These are phyloP conservation scores for Rosa rugosa DNA, from an alignment of 306 rosid genomes.

Conservation along the genomic window DNA sequence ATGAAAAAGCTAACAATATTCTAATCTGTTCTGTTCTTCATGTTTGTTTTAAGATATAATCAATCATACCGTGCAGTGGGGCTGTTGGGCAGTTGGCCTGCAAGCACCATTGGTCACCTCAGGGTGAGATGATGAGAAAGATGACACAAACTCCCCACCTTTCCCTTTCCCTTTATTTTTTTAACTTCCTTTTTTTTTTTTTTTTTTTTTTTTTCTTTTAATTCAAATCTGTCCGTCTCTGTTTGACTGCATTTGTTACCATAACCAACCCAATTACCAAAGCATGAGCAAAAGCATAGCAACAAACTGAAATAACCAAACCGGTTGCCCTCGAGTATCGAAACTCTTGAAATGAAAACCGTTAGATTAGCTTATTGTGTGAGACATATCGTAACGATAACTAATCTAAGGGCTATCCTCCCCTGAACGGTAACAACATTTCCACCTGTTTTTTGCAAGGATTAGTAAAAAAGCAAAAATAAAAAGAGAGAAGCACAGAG, in stretches of 20 bases:
- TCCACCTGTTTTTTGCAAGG: not conserved
- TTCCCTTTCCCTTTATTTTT: not conserved
- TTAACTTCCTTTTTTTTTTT: not conserved
- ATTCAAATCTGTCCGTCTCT: not conserved
- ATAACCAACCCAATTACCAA: conserved; percentile 9
- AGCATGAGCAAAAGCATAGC: conserved; percentile 7
- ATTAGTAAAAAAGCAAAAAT: not conserved
- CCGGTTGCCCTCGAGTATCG: not conserved
- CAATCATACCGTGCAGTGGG: conserved; percentile 16
- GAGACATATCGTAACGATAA: not conserved
- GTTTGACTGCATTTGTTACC: not conserved
- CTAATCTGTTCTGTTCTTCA: not conserved
- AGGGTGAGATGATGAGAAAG: not conserved
- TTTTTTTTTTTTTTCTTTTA: not conserved
- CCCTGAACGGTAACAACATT: not conserved
- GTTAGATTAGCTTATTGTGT: not conserved
- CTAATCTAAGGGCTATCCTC: not conserved
- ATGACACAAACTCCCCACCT: not conserved
- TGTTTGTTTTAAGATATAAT: not conserved
- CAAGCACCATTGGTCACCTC: conserved; percentile 19
- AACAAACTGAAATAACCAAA: not conserved
- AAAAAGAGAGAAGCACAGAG: not conserved
- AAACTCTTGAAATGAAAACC: not conserved
- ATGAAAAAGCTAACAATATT: not conserved
- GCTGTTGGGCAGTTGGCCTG: conserved; percentile 40